A percentile compares a stretch with the other conserved stretches of the same genome.
Conservation (phyloP, 495 filamentous ascomycete species). For the Penicillium angulare region DNA sequence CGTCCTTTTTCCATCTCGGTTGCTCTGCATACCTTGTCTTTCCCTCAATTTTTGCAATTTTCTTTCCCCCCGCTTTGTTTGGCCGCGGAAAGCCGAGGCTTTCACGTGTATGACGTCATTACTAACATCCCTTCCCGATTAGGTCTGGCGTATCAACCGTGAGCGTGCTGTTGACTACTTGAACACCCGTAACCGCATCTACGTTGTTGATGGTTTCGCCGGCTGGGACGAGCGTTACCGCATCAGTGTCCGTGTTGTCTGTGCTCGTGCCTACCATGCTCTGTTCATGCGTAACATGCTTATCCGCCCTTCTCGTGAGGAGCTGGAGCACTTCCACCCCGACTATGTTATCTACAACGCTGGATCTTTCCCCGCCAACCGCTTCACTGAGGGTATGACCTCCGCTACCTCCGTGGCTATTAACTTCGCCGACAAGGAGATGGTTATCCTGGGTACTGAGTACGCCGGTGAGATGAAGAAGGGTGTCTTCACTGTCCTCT, state of each 20-base stretch:
- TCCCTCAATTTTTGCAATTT: background rate
- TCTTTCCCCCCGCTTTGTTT: constrained; percentile 4
- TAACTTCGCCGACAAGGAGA: constrained; percentile 87
- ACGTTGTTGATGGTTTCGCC: constrained; percentile 95
- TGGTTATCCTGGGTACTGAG: constrained; percentile 99
- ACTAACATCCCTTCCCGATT: constrained; percentile 21
- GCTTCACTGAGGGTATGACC: constrained; percentile 98
- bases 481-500: constrained; percentile 97
- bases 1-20: background rate
- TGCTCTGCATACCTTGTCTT: no score
- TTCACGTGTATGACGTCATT: constrained; percentile 42
- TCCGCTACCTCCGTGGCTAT: constrained; percentile 85
- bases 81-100: no score
- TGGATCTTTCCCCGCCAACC: constrained; percentile 96
- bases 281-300: constrained; percentile 99
- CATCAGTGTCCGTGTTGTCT: constrained; percentile 96
- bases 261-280: constrained; percentile 97
- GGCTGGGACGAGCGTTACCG: constrained; percentile 99
- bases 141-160: constrained; percentile 99
- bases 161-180: constrained; percentile 98
- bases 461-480: constrained; percentile 99
- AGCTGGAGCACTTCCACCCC: constrained; percentile 95
- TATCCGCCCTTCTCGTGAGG: constrained; percentile 84
- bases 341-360: constrained; percentile 99
- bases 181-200: constrained; percentile 98